Percentiles rank a stretch among this genome's conserved stretches.
These are phyloP conservation scores for sorghum (Sorghum bicolor) DNA, from an alignment of 176 grass and related monocot genomes.

Conservation along the genomic window DNA sequence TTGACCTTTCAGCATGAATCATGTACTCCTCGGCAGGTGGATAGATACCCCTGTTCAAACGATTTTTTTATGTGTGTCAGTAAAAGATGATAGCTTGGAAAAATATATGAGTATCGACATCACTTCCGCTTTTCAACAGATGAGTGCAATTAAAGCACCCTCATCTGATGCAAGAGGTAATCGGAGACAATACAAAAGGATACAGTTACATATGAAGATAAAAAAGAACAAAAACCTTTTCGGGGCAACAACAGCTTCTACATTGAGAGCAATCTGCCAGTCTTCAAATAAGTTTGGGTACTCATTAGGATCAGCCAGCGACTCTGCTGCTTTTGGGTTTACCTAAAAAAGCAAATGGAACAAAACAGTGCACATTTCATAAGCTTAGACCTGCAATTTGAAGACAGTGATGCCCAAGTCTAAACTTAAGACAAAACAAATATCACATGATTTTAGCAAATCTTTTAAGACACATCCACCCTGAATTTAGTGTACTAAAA, in stretches of 20 bases:
- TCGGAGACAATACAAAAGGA: background rate
- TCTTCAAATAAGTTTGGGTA: constrained; percentile 93
- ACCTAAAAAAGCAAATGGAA: constrained; percentile 43
- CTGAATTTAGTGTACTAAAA: background rate
- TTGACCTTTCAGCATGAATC: constrained; percentile 65
- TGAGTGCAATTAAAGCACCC: background rate
- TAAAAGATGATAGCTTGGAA: background rate
- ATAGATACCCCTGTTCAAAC: constrained; percentile 70
- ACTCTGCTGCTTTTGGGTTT: constrained; percentile 91
- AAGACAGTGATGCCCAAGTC: background rate
- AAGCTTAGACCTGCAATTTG: constrained; percentile 11
- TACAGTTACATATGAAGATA: background rate
- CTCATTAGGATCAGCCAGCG: constrained; percentile 82
- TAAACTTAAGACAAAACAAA: constrained; percentile 18
- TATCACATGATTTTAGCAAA: background rate
- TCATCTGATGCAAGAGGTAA: constrained; percentile 10
- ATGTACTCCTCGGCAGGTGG: constrained; percentile 71
- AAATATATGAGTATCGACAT: background rate
- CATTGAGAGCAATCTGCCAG: constrained; percentile 93
- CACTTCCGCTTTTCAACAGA: background rate
- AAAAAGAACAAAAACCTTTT: constrained; percentile 52
- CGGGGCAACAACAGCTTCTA: constrained; percentile 56
- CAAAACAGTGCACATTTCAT: background rate
- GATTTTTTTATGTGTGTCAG: background rate
- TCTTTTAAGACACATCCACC: background rate